Base-by-base conservation (phyloP, 495 filamentous ascomycete genomes). In the Podospora australis region DNA sequence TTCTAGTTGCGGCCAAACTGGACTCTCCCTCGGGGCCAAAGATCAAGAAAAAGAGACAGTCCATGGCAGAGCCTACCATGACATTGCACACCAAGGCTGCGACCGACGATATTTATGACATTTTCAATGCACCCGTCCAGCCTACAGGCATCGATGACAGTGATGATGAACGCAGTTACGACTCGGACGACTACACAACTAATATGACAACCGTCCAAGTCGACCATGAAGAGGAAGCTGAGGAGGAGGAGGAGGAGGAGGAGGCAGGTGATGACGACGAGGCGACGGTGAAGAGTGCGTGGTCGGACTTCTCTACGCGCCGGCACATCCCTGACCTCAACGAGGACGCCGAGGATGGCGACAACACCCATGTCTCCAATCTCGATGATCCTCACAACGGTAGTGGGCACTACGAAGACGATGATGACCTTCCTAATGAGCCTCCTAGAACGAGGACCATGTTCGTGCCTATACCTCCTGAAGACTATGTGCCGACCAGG, bases 71-170 rank as follows among this genome's bases (percentile, higher is more conserved):
- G 60, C 87, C 89, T 21, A 98, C 92, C 1, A 96, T 98, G 90
- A 98, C 92, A 1, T 78, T 98, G 53, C 87, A 96, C 59, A 98
- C 92, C 14, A 87, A 81, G 43, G 91, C 90, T 44, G 92, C 92
- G 1, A 96, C 89, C 40, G 90, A 97, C 58, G 94, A 97, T 53
- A 96, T 98, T 40, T 95, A 97, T 64, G 88, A 86, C 50, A 83
- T 98, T 32, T 97, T 98, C 69, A 97, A 92, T 57, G 88, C 94
- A 39, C 91, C 94, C 6, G 64, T 95, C 38, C 80, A 87, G 55
- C 55, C 73, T 11, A 55, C 55, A 2, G 53, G 56, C 25, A 63
- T 58, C 26, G 68, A 67, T 24, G 73, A 71, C 28, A 84, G 79
- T 54, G 79, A 79, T 16, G 78, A 78, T 39, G 83, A 86, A 5